Percentiles rank a stretch among this genome's conserved stretches.
phyloP scores from a whole-genome alignment of 345 rosid species.

The Eucalyptus polybractea region DNA sequence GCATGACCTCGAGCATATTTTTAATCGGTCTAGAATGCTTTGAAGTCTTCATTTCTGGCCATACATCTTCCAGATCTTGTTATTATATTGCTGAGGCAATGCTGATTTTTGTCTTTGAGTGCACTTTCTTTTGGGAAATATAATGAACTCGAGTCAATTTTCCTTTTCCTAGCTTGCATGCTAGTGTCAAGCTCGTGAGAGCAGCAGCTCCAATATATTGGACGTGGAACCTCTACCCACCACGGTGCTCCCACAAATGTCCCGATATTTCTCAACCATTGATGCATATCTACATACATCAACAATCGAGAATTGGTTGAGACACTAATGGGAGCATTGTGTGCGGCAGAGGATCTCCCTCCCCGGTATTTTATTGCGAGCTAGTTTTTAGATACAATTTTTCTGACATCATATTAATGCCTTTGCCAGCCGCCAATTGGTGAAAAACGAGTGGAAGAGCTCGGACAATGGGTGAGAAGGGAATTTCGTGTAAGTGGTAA shows the following conservation, averaged over 20 bases:
- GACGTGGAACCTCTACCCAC: background rate
- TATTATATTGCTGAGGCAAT: background rate
- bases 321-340: background rate
- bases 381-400: background rate
- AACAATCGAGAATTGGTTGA: background rate
- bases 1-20: background rate
- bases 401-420: background rate
- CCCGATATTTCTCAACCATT: background rate
- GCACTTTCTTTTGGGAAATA: background rate
- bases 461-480: slow-evolving; percentile 72
- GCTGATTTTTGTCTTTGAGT: background rate
- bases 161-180: background rate
- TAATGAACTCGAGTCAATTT: background rate
- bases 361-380: background rate
- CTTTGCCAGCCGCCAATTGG: slow-evolving; percentile 80
- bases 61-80: background rate
- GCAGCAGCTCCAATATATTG: background rate
- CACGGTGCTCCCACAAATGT: background rate
- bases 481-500: slow-evolving; percentile 49
- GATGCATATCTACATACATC: background rate
- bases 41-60: background rate
- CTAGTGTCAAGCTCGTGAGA: background rate
- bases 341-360: background rate
- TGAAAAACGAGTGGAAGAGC: slow-evolving; percentile 52
- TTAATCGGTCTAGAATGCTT: background rate